phyloP scores from a whole-genome alignment of 2,329 filamentous ascomycete species.

The Camillea tinctor region DNA sequence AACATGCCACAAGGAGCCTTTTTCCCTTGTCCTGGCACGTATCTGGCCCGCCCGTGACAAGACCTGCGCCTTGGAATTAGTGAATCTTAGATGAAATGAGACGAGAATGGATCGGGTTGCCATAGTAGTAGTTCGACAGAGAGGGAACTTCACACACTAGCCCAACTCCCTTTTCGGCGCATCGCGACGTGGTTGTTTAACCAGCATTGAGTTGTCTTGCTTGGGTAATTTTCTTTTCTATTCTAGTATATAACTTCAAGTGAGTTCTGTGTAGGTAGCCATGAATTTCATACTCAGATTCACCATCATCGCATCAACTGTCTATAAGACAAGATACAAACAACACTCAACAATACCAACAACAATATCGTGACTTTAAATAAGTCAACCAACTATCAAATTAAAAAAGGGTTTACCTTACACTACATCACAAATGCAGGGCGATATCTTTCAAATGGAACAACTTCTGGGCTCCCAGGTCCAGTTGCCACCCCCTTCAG shows the following conservation, averaged over 20 bases:
- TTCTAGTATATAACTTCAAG: not conserved
- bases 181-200: conserved; percentile 6
- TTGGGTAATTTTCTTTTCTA: too few relatives aligned
- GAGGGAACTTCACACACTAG: conserved; percentile 12
- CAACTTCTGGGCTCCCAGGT: conserved; percentile 15
- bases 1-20: conserved; percentile 5
- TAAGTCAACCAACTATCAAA: conserved; percentile 4
- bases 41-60: not conserved
- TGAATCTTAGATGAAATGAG: conserved; percentile 10
- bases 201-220: not conserved
- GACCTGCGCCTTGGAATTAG: not conserved
- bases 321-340: not conserved
- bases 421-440: conserved; percentile 25
- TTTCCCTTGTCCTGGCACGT: not conserved
- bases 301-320: not conserved
- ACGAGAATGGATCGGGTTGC: conserved; percentile 21
- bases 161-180: conserved; percentile 1
- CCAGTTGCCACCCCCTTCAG: not conserved
- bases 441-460: conserved; percentile 30
- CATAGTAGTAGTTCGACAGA: conserved; percentile 15
- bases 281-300: not conserved
- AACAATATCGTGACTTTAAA: conserved; percentile 8
- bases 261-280: not conserved
- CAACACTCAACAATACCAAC: not conserved
- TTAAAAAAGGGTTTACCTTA: conserved; percentile 7